Evolutionary conservation across 1,284 basidiomycete genomes (phyloP), one percentile per base, ranked within the genome.

Genomic region (Xanthoconium separans): DNA sequence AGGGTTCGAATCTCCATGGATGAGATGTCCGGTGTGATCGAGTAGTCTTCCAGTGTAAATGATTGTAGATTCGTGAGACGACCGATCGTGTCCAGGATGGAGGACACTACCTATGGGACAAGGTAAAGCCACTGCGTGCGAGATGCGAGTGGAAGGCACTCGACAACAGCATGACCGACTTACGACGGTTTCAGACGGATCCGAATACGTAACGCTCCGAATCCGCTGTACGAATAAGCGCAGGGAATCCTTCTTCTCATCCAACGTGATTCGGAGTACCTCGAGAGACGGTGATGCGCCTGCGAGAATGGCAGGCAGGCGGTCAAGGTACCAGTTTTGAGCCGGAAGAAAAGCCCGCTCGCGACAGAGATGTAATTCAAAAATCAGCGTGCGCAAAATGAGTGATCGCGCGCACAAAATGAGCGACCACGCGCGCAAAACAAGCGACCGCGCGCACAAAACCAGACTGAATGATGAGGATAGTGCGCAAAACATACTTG

Each of bases 201-300:
- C 33, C 44, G n/a, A 64, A 27, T 27, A 27, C 27, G 27, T 6
- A 27, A 7, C 27, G 27, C 24, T 34, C 13, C 33, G 33, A 16
- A 16, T 10, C 6, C 2, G 33, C 33, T 34, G 15, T 16, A 16
- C 33, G 16, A 16, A 34, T 16, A 50, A 59, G 39, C 47, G 47
- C 29, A 64, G 50, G 27, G 27, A 30, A 36, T 41, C 44, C 24
- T 16, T 33, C 62, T 55, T 51, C 6, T 48, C 11, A 18, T 20
- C 22, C 18, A 62, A 41, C 4, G 54, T 43, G 16, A 9, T 4
- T 6, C 16, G 40, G 6, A 51, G 33, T 16, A 34, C 33, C 33
- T 34, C 33, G 6, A 34, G 33, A 34, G 33, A 16, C 33, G 13
- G 20, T 1, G 61, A 51, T 18, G 18, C 39, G 7, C 15, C 13